Base-by-base conservation (phyloP, 2,329 filamentous ascomycete species). In the Triangularia setosa region DNA sequence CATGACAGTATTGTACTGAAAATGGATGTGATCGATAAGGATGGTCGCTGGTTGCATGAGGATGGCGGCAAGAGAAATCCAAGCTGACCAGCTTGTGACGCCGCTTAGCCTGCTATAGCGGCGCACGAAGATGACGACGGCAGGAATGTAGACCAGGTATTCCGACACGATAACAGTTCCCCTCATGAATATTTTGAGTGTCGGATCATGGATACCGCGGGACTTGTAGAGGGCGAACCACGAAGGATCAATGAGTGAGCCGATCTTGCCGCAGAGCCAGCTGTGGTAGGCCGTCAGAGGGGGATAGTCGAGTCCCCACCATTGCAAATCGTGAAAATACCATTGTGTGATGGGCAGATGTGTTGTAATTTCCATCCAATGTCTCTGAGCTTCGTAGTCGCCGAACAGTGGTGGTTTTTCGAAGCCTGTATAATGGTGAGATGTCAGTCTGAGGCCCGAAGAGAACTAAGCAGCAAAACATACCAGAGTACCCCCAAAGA, bases 1-100 rank as follows among this genome's bases (percentile, higher is more conserved):
- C 95, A 99, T 99, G 59, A 99, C 93, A 0, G 93, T 96, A 76
- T 99, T 99, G 78, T 97, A 99, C 78, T 99, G 95, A 75, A 99
- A 99, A 74, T 90, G 95, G 6, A 94, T 91, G 74, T 99, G 94
- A 74, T 99, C 95, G 71, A 99, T 90, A 27, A 99, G 85, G 40
- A 98, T 93, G 0, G 89, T 92, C 3, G 88, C 88, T 1, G 95
- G 95, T 74, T 98, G 95, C 87, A 99, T 90, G 27, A 99, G 82
- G 65, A 99, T 89, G 1, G 93, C 95, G 12, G 91, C 90, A 25
- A 99, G 84, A 0, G 95, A 93, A 68, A 98, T 87, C 8, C 90
- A 91, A 60, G 88, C 85, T 57, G 92, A 90, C 91, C 93, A 97
- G 44, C 85, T 84, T 67, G 91, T 89, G 63, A 96, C 89, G 14